phyloP scores from a whole-genome alignment of 495 filamentous ascomycete species.

The Penicillium desertorum region DNA sequence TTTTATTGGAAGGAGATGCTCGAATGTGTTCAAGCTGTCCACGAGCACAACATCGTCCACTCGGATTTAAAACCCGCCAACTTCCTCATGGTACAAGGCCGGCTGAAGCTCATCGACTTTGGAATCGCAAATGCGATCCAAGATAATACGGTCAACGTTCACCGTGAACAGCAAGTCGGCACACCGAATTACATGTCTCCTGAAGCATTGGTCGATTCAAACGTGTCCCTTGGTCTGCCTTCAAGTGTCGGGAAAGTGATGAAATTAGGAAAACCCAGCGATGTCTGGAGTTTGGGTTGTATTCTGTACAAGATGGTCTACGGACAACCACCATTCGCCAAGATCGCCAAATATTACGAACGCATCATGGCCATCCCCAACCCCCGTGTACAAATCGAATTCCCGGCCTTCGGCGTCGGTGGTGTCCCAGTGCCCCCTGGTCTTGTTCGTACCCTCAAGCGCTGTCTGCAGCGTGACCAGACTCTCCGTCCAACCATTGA shows the following conservation, averaged over 20 bases:
- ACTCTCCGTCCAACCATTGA: conserved; percentile 72
- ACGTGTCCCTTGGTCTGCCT: conserved; percentile 59
- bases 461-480: conserved; percentile 79
- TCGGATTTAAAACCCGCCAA: conserved; percentile 96
- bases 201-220: conserved; percentile 87
- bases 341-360: conserved; percentile 80
- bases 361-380: conserved; percentile 83
- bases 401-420: conserved; percentile 72
- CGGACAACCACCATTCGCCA: conserved; percentile 86
- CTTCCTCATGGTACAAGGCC: conserved; percentile 82
- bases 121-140: conserved; percentile 97
- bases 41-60: conserved; percentile 87
- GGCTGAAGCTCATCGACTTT: conserved; percentile 89
- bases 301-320: conserved; percentile 98
- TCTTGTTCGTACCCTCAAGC: conserved; percentile 69
- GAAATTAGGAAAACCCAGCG: conserved; percentile 93
- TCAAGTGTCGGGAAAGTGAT: conserved; percentile 70
- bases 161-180: conserved; percentile 90
- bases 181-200: conserved; percentile 99
- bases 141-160: conserved; percentile 95
- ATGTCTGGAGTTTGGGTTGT: conserved; percentile 95
- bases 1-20: conserved; percentile 99
- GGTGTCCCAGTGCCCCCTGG: conserved; percentile 67
- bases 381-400: conserved; percentile 78
- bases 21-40: conserved; percentile 86